Evolutionary conservation across 2,329 filamentous ascomycete species (phyloP).

Genomic region (Hypoxylon sp.): DNA sequence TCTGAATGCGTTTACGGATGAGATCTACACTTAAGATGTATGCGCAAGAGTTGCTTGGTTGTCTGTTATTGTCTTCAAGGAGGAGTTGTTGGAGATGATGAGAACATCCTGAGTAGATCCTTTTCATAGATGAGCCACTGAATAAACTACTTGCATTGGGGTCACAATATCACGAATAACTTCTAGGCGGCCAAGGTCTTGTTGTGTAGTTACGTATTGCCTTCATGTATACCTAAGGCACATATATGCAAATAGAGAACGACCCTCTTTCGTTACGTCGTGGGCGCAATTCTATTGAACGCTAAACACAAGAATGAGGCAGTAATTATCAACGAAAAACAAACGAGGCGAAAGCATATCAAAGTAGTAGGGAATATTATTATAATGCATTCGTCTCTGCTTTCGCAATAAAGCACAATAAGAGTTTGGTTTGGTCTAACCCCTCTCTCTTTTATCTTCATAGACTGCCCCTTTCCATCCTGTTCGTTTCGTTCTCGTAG

Average conservation of each 20-base stretch:
- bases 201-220: not conserved
- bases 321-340: not conserved
- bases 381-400: conserved; percentile 42
- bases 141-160: conserved; percentile 3
- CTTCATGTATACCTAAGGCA: not conserved
- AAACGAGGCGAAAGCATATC: conserved; percentile 1
- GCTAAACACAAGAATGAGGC: not conserved
- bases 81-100: not conserved
- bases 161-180: not conserved
- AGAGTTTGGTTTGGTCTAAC: conserved; percentile 36
- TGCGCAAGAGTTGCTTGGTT: not conserved
- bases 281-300: not conserved
- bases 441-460: conserved; percentile 25
- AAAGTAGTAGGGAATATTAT: conserved; percentile 43
- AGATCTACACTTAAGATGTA: conserved; percentile 72
- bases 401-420: conserved; percentile 28
- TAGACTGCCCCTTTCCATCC: conserved; percentile 8
- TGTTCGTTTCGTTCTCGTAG: conserved; percentile 32
- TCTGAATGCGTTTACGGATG: conserved; percentile 79
- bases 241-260: not conserved
- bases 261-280: not conserved
- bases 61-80: not conserved
- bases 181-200: not conserved
- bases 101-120: conserved; percentile 2
- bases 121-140: not conserved